Evolutionary conservation across 306 rosid genomes (phyloP), one percentile per base, ranked within the genome.

Genomic region (Casuarina glauca): DNA sequence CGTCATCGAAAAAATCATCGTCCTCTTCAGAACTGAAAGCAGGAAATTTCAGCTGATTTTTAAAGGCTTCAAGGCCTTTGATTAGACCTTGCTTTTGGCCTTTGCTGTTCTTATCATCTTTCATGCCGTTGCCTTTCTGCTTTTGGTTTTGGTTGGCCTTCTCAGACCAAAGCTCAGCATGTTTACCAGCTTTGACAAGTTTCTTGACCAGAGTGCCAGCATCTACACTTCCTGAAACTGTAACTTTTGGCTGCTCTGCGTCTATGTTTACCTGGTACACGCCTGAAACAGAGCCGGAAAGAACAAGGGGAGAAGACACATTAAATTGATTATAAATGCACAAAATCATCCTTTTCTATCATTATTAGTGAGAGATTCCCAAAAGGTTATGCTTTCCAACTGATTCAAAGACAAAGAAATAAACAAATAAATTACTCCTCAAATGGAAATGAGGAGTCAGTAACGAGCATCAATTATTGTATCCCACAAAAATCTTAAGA

Each of bases 201-300:
- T 84, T 94, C 81, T 90, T 89, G 79, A 94, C 92, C 95, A 94
- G 73, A 26, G 88, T 86, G 16, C 78, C 87, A 55, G 95, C 74
- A 83, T 94, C 97, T 43, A 94, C 92, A 82, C 84, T 54, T 6
- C 98, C 97, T 42, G 87, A 86, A 82, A 92, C 97, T 38, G 97
- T 88, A 19, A 94, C 98, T 67, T 82, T 94, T 76, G 92, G 97
- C 77, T 94, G 96, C 6, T 92, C 98, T 61, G 90, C 86, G 73
- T 93, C 95, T 60, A 92, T 81, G 66, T 60, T 85, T 20, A 94
- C 98, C 85, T 86, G 91, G 77, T 84, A 94, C 71, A 94, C 98
- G 74, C 98, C 98, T 94, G 74, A 0, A 45, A 20, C 55, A 73
- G 51, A 71, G 12, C 16, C 9, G 39, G 4, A 42, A 73, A 17